Evolutionary conservation across 1,284 basidiomycete species (phyloP).

Genomic region (Cutaneotrichosporon mucoides): DNA sequence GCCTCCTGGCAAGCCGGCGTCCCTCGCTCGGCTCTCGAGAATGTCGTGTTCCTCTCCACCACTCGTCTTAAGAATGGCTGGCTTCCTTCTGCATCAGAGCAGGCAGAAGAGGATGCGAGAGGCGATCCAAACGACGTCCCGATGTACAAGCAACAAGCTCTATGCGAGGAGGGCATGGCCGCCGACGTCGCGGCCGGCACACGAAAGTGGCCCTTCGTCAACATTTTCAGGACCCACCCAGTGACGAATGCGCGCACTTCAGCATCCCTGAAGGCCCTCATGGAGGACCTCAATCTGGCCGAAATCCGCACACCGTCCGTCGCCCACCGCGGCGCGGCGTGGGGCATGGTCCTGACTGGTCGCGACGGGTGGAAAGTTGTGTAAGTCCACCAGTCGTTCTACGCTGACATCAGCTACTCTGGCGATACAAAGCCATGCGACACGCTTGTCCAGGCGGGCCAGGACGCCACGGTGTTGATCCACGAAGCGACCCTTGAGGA

Average conservation of each 20-base stretch:
- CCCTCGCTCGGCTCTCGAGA: slow-evolving; percentile 32
- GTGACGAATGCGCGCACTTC: not conserved
- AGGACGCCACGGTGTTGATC: slow-evolving; percentile 73
- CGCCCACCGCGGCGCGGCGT: slow-evolving; percentile 65
- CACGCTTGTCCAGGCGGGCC: slow-evolving; percentile 63
- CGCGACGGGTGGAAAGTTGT: slow-evolving; percentile 73
- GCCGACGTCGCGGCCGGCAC: slow-evolving; percentile 20
- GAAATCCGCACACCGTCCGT: slow-evolving; percentile 64
- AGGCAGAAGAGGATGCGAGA: not conserved
- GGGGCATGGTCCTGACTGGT: slow-evolving; percentile 66
- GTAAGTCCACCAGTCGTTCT: slow-evolving; percentile 37
- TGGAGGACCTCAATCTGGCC: slow-evolving; percentile 28
- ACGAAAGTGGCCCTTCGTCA: slow-evolving; percentile 25
- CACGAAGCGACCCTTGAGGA: slow-evolving; percentile 90
- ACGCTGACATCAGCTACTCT: slow-evolving; percentile 51
- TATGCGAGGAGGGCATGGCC: slow-evolving; percentile 4
- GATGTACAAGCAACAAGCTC: not conserved
- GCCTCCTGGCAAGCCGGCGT: slow-evolving; percentile 32
- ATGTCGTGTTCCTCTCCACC: slow-evolving; percentile 38
- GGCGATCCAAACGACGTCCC: not conserved
- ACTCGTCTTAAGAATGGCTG: slow-evolving; percentile 17
- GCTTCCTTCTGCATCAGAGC: not conserved
- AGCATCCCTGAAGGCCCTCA: slow-evolving; percentile 1
- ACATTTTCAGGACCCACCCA: slow-evolving; percentile 9
- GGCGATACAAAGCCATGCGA: slow-evolving; percentile 82